These are phyloP conservation scores for Fusarium neocosmosporiellum DNA, from an alignment of 2,329 filamentous ascomycete species.

Conservation along the genomic window DNA sequence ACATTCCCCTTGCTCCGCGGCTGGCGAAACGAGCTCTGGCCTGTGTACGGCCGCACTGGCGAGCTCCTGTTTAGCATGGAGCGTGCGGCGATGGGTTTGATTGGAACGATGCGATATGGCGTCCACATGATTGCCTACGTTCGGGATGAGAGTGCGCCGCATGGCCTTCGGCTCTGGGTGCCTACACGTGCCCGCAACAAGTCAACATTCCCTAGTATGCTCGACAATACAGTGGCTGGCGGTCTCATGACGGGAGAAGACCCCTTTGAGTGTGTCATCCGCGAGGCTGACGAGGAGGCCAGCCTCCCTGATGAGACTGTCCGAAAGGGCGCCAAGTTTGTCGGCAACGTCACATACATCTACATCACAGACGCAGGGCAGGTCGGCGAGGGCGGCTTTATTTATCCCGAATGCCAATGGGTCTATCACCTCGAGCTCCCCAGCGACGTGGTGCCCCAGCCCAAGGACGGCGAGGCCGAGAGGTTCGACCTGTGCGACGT, in stretches of 20 bases:
- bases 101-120: slow-evolving; percentile 82
- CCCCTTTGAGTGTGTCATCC: slow-evolving; percentile 83
- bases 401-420: slow-evolving; percentile 93
- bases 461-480: slow-evolving; percentile 90
- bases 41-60: slow-evolving; percentile 75
- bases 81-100: slow-evolving; percentile 76
- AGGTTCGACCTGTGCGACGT: slow-evolving; percentile 83
- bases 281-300: slow-evolving; percentile 92
- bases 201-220: slow-evolving; percentile 88
- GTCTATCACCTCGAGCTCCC: slow-evolving; percentile 89
- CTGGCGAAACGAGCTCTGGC: slow-evolving; percentile 86
- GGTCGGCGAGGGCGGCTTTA: slow-evolving; percentile 82
- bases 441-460: slow-evolving; percentile 73
- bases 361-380: slow-evolving; percentile 80
- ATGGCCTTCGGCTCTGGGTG: slow-evolving; percentile 84
- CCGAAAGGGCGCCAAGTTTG: slow-evolving; percentile 65
- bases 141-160: slow-evolving; percentile 49
- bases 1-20: slow-evolving; percentile 80
- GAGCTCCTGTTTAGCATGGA: slow-evolving; percentile 80
- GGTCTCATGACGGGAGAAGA: slow-evolving; percentile 81
- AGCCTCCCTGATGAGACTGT: slow-evolving; percentile 78
- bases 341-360: slow-evolving; percentile 84
- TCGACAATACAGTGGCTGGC: slow-evolving; percentile 94
- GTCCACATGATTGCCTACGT: slow-evolving; percentile 85
- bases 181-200: slow-evolving; percentile 81